Base-by-base conservation (phyloP, 2,329 filamentous ascomycete species). In the Rhynchosporium graminicola region DNA sequence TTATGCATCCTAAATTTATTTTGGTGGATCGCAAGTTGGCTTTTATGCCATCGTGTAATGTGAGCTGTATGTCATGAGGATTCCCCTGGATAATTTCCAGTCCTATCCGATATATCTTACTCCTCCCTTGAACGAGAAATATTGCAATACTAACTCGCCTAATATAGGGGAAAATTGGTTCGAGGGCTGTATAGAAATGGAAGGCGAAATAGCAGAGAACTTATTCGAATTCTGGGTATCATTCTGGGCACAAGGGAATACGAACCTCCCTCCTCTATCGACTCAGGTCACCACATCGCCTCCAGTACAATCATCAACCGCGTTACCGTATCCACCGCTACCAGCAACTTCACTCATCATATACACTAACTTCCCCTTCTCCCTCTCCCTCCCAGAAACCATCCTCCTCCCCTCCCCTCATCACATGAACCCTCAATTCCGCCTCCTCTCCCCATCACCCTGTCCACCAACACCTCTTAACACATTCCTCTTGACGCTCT, bases 1-100 rank as follows among this genome's bases (percentile, higher is more conserved):
- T 96, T n/a, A 90, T 95, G 86, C 91, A 96, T 72, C 88, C 91
- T 0, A 96, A 96, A 71, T 94, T 91, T 68, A 80, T 94, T 43
- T 80, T 95, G 13, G 75, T 94, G 0, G 91, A 96, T 73, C 82
- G 87, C 0, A 74, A 78, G 38, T 80, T 77, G 2, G 88, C 88
- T 0, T 87, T 88, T 69, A 75, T 95, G 9, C 91, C 91, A 0
- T 92, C 88, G 69, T 93, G 90, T 75, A 96, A 96, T 69, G 85
- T 96, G 4, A 92, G 89, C 71, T 95, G 60, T 45, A 45, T n/a
- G 43, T 45, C 31, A 51, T 45, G 40, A 12, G 40, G 4, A 4
- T 43, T n/a, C 4, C 15, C 15, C 4, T 43, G 4, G 40, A 12
- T 2, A 10, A n/a, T 43, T 43, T 15, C 12, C 10, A 43, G 40